Evolutionary conservation across 1,284 basidiomycete genomes (phyloP), one percentile per base, ranked within the genome.

Genomic region (Golubevia pallescens): DNA sequence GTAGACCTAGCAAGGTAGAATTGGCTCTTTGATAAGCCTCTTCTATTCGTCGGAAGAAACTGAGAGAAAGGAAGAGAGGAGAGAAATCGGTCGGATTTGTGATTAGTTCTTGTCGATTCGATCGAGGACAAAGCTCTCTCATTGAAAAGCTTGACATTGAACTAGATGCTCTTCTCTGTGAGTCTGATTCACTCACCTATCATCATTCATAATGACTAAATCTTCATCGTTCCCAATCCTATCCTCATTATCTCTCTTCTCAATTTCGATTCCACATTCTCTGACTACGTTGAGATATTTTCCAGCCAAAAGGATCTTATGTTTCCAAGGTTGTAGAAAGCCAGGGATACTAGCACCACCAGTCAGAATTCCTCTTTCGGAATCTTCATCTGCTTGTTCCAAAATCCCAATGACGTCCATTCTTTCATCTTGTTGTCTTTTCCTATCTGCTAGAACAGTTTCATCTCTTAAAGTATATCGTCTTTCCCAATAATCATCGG

Each of bases 401-500:
- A 48, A 13, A 28, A 28, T 28, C 28, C 28, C 28, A 28, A 28
- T 28, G 28, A 28, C 28, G 28, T 28, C 28, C 28, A 28, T 28
- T 28, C 28, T 28, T 48, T 16, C 42, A 48, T 48, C 42, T 48
- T 73, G 69, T 61, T 72, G 73, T 28, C 71, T 71, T 58, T 82
- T 78, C 21, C 71, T 67, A 57, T 73, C 71, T n/a, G 74, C 77
- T 8, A 78, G 63, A 32, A 74, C 73, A 5, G 74, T 77, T 61
- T 82, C 80, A 67, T 85, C 82, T 2, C 82, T 75, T 20, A 85
- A 69, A 19, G 78, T 84, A 70, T 85, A 85, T 1, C 81, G 69
- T n/a, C 76, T 76, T 61, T 85, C 82, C 82, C 82, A 85, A 71
- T 84, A 85, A 66, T 84, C 81, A 65, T 85, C 82, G 13, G 81